A percentile compares a stretch with the other conserved stretches of the same genome.
phyloP scores from a whole-genome alignment of 768 basidiomycete genomes.

The Phaffia australis region DNA sequence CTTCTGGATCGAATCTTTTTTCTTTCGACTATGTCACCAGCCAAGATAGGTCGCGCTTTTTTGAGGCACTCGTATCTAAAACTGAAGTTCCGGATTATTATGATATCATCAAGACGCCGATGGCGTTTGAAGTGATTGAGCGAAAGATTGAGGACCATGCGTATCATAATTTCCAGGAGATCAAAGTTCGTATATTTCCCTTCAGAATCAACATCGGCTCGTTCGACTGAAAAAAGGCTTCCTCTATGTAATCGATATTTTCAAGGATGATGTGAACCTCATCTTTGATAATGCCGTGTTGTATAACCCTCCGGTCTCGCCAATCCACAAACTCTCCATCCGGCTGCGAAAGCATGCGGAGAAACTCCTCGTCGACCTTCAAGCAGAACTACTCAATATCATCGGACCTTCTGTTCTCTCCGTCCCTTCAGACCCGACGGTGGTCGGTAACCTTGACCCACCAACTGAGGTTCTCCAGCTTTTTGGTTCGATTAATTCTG shows the following conservation, averaged over 20 bases:
- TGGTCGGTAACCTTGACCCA: too few species aligned
- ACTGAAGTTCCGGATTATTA: slow-evolving; percentile 18
- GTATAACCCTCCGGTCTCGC: slow-evolving; percentile 44
- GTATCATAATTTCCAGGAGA: slow-evolving; percentile 10
- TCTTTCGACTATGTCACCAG: slow-evolving; percentile 41
- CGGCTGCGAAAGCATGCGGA: slow-evolving; percentile 47
- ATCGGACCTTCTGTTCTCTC: slow-evolving; percentile 1
- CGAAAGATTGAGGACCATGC: slow-evolving; percentile 4
- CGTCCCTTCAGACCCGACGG: slow-evolving; percentile 30
- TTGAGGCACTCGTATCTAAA: slow-evolving; percentile 11
- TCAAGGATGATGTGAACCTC: slow-evolving; percentile 19
- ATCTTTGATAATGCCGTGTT: slow-evolving; percentile 11
- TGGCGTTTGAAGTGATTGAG: slow-evolving; percentile 10
- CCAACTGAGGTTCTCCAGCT: too few species aligned
- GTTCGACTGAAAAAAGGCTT: not conserved
- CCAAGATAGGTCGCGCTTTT: slow-evolving; percentile 55
- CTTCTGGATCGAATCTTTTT: not conserved
- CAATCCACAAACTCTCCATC: slow-evolving; percentile 58
- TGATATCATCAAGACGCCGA: slow-evolving; percentile 10
- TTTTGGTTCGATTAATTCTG: too few species aligned
- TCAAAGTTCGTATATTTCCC: slow-evolving; percentile 1
- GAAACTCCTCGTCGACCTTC: slow-evolving; percentile 41
- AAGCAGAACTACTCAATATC: slow-evolving; percentile 34
- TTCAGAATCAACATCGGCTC: not conserved
- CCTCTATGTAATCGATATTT: too few species aligned